phyloP scores from a whole-genome alignment of 129 eudicot species.

The Kitagawia praeruptora region DNA sequence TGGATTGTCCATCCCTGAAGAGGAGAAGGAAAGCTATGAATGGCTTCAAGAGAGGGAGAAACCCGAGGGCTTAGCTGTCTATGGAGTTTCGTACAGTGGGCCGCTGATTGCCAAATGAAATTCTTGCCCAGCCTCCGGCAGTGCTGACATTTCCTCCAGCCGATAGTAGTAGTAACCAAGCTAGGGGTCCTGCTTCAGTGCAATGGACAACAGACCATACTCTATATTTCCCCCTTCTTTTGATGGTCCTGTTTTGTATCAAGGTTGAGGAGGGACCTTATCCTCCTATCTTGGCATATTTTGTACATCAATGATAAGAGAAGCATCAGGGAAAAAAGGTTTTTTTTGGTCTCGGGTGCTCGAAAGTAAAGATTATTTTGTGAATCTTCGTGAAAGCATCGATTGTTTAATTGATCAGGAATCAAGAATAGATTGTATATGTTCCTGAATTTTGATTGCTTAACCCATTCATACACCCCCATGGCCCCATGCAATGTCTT shows the following conservation, averaged over 20 bases:
- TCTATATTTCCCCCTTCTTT: not conserved
- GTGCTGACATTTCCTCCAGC: not conserved
- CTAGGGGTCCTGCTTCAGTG: not conserved
- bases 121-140: not conserved
- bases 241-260: constrained; percentile 9
- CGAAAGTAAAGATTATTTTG: not conserved
- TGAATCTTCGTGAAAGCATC: not conserved
- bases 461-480: not conserved
- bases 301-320: constrained; percentile 5
- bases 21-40: constrained; percentile 36
- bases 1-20: constrained; percentile 33
- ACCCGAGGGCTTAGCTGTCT: constrained; percentile 43
- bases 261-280: not conserved
- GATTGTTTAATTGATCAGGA: not conserved
- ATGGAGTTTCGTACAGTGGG: constrained; percentile 57
- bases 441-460: not conserved
- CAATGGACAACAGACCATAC: not conserved
- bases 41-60: constrained; percentile 81
- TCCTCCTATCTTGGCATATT: not conserved
- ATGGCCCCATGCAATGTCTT: not conserved
- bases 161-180: constrained; percentile 20
- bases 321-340: not conserved
- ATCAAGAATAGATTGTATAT: not conserved
- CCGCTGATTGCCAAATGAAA: constrained; percentile 35
- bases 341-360: not conserved